Evolutionary conservation across 2,329 filamentous ascomycete genomes (phyloP).

Genomic region (Rutstroemia sp.): DNA sequence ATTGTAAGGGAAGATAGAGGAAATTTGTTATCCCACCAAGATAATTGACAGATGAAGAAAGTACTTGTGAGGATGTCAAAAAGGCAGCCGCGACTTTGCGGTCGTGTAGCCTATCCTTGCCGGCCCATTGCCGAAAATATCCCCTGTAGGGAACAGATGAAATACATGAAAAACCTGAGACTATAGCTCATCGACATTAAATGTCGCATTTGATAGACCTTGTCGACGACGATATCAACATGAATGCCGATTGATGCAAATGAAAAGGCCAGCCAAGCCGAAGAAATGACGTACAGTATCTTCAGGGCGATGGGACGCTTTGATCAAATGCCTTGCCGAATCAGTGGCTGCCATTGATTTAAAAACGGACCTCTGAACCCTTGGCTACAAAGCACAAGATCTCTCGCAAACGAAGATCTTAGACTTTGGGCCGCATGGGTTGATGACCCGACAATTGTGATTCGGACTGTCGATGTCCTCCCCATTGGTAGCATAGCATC

Average conservation of each 20-base stretch:
- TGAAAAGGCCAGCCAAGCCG: too few species aligned
- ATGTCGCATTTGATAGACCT: neutral
- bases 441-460: neutral
- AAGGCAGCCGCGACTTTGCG: constrained; percentile 1
- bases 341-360: too few species aligned
- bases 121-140: neutral
- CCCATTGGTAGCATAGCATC: neutral
- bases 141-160: neutral
- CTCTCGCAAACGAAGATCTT: neutral
- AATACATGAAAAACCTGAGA: too few species aligned
- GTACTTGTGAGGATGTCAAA: neutral
- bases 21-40: neutral
- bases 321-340: too few species aligned
- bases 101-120: neutral
- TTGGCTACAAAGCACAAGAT: too few species aligned
- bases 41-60: neutral
- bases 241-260: too few species aligned
- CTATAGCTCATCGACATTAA: neutral
- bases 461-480: neutral
- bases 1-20: neutral
- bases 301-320: too few species aligned
- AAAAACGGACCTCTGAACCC: too few species aligned
- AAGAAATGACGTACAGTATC: too few species aligned
- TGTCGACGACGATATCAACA: too few species aligned
- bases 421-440: neutral